Conservation (phyloP, 352 stramenopile genomes). For the Pythium chondricola region DNA sequence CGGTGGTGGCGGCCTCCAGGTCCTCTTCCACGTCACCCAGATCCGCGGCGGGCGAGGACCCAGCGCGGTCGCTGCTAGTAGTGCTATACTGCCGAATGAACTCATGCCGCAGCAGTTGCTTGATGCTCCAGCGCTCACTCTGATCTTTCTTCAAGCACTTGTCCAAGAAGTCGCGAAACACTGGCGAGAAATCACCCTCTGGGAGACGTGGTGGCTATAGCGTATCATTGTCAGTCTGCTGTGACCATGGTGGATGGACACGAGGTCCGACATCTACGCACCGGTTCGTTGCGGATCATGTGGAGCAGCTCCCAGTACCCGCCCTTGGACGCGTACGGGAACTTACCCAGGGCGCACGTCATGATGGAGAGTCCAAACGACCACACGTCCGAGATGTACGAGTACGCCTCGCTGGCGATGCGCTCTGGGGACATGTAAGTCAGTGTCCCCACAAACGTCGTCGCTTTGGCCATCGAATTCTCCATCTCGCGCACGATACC, state of each 20-base stretch:
- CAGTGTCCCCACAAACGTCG: slow-evolving; percentile 89
- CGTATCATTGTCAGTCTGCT: neutral
- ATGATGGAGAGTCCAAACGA: slow-evolving; percentile 86
- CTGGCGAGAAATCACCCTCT: slow-evolving; percentile 57
- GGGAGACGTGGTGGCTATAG: slow-evolving; percentile 55
- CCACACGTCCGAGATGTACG: slow-evolving; percentile 86
- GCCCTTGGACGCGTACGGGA: slow-evolving; percentile 81
- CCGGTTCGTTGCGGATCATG: slow-evolving; percentile 81
- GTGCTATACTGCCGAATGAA: slow-evolving; percentile 43
- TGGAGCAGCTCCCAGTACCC: slow-evolving; percentile 89
- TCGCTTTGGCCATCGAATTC: slow-evolving; percentile 81
- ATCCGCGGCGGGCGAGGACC: slow-evolving; percentile 7
- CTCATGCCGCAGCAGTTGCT: slow-evolving; percentile 66
- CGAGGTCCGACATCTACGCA: too few species aligned
- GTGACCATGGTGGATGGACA: neutral
- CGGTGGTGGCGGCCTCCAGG: slow-evolving; percentile 15
- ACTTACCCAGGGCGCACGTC: slow-evolving; percentile 84
- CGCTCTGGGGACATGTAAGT: slow-evolving; percentile 93
- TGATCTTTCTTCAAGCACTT: slow-evolving; percentile 82
- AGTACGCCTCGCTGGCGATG: slow-evolving; percentile 87
- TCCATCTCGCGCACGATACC: slow-evolving; percentile 83
- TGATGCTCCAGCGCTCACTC: slow-evolving; percentile 71
- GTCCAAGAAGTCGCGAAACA: slow-evolving; percentile 75
- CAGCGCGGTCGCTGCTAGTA: neutral
- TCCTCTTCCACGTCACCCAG: slow-evolving; percentile 24